Base-by-base conservation (phyloP, 495 filamentous ascomycete genomes). In the Evansstolkia leycettana region DNA sequence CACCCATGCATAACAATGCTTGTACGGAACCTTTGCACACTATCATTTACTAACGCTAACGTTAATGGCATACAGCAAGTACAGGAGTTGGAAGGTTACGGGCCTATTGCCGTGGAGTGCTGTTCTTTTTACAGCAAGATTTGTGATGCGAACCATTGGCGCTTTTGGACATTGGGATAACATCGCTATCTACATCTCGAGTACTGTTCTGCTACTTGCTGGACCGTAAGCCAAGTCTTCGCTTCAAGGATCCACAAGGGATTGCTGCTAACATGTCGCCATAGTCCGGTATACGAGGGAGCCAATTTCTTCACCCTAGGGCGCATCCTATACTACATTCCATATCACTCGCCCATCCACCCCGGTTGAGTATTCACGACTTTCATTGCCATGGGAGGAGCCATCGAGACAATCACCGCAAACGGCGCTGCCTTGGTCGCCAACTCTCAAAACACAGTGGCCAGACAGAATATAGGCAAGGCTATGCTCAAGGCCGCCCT, bases 261-360 rank as follows among this genome's bases (percentile, higher is more conserved):
- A 15, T 30, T 5, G 4, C 15, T 28, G 12, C 5, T 30, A 2
- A 39, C 41, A 33, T 7, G 46, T 23, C n/a, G 31, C 17, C 9
- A 13, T 33, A 82, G 78, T 5, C 82, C 82, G 5, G 57, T 87
- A 30, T 82, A 81, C 41, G 78, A 83, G 43, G 71, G 76, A 0
- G 68, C 74, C 17, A 83, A 90, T 51, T 90, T 85, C 55, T 68
- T 83, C 43, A 71, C 78, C 35, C 72, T 89, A 14, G 83, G 80
- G 16, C 77, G 82, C 5, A 73, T 82, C 32, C 65, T 90, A 3
- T 84, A 80, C 58, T 86, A 84, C 57, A 74, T 82, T 19, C 84
- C 84, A 0, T 80, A 86, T 41, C 70, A 78, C 41, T 76, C 81
- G 0, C 80, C 82, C 0, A 76, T 88, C 36, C 79, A 88, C 50